These are phyloP conservation scores for Calonectria pseudoreteaudii DNA, from an alignment of 2,329 filamentous ascomycete species.

Conservation along the genomic window DNA sequence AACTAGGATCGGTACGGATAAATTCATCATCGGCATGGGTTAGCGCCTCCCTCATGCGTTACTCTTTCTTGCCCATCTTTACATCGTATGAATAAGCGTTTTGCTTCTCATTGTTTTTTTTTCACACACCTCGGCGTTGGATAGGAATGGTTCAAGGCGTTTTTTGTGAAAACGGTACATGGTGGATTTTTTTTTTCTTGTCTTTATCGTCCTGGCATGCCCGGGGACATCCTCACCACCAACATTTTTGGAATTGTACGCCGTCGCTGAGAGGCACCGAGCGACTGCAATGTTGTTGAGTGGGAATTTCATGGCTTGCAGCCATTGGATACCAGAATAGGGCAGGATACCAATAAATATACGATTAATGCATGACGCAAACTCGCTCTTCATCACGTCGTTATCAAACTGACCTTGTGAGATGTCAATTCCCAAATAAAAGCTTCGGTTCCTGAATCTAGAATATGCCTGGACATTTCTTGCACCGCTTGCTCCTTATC, in stretches of 20 bases:
- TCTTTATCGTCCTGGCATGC: background rate
- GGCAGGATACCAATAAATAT: background rate
- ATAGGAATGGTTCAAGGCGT: constrained; percentile 10
- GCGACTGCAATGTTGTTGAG: background rate
- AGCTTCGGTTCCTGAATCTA: background rate
- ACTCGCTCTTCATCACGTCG: background rate
- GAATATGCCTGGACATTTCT: background rate
- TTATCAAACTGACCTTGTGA: background rate
- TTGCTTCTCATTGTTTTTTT: background rate
- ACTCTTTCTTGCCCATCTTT: background rate
- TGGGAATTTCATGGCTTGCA: background rate
- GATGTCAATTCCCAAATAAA: background rate
- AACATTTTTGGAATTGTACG: background rate
- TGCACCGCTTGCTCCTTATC: background rate
- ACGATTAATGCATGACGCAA: background rate
- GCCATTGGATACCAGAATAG: constrained; percentile 15
- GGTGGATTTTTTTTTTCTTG: background rate
- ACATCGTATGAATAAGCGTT: constrained; percentile 9
- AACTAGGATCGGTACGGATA: background rate
- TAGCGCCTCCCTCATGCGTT: background rate
- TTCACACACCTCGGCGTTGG: constrained; percentile 21
- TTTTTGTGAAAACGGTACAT: background rate
- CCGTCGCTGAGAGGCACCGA: background rate
- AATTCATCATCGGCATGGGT: background rate
- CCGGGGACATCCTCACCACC: background rate